Conservation (phyloP, 768 basidiomycete species). For the Suillus subalutaceus region DNA sequence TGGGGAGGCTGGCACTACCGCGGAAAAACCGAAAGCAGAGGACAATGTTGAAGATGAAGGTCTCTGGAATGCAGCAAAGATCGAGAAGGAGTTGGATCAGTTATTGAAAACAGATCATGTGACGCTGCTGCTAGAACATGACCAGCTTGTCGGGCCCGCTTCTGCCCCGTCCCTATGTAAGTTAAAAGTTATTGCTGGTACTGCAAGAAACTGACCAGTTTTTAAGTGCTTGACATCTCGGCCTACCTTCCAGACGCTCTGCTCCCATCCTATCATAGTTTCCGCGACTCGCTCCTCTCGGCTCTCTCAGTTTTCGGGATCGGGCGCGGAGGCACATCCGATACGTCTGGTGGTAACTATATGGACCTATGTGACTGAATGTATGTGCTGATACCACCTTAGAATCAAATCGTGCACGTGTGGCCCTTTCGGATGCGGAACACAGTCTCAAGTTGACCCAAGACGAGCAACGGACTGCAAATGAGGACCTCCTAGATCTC, state of each 20-base stretch:
- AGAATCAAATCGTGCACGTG: conserved; percentile 66
- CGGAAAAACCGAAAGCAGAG: conserved; percentile 20
- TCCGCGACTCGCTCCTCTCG: conserved; percentile 61
- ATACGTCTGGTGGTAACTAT: conserved; percentile 44
- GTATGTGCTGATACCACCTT: conserved; percentile 19
- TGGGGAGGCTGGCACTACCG: conserved; percentile 31
- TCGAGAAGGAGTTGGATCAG: conserved; percentile 58
- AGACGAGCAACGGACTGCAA: conserved; percentile 55
- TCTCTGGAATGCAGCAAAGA: conserved; percentile 59
- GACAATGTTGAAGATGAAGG: conserved; percentile 63
- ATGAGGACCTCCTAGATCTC: conserved; percentile 64
- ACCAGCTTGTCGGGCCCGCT: conserved; percentile 61
- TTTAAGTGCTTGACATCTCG: conserved; percentile 73
- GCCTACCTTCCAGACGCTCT: conserved; percentile 86
- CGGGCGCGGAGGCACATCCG: conserved; percentile 37
- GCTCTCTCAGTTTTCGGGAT: conserved; percentile 71
- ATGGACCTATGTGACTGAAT: neutral
- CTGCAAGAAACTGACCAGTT: neutral
- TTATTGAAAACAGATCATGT: conserved; percentile 71
- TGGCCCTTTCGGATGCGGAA: conserved; percentile 66
- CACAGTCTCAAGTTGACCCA: conserved; percentile 53
- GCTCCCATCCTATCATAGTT: conserved; percentile 69
- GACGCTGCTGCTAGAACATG: conserved; percentile 75
- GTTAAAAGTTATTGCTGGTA: conserved; percentile 28
- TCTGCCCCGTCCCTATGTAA: conserved; percentile 56